phyloP scores from a whole-genome alignment of 106 monocot species.

The Ottelia alismoides region DNA sequence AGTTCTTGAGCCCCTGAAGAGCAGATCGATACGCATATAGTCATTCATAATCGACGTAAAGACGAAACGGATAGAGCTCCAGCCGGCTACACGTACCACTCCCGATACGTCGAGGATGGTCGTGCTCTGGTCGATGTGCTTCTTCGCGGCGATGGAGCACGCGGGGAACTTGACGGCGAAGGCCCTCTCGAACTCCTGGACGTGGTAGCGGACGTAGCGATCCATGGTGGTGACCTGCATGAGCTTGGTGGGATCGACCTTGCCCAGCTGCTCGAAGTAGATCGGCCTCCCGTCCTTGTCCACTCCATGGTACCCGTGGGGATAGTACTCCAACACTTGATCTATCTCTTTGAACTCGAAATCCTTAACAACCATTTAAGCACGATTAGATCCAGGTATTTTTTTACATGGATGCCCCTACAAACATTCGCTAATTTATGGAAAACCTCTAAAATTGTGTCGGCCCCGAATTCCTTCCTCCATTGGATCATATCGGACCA shows the following conservation, averaged over 20 bases:
- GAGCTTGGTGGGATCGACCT: conserved; percentile 1
- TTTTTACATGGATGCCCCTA: no score
- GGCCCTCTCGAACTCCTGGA: neutral
- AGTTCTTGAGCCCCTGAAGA: conserved; percentile 11
- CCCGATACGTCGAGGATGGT: conserved; percentile 35
- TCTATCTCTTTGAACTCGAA: no score
- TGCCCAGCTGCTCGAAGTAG: no score
- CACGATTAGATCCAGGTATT: no score
- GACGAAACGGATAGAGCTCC: neutral
- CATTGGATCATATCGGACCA: no score
- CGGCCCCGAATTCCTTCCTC: no score
- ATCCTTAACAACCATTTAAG: no score
- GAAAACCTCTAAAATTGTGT: no score
- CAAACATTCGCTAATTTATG: no score
- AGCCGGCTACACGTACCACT: neutral
- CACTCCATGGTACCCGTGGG: no score
- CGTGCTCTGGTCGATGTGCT: conserved; percentile 63
- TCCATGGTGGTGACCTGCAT: conserved; percentile 1
- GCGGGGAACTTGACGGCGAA: conserved; percentile 7
- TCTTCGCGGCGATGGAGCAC: conserved; percentile 47
- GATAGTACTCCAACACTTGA: no score
- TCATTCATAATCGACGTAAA: neutral
- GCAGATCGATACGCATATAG: neutral
- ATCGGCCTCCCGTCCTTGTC: no score
- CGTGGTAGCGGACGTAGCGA: neutral